These are phyloP conservation scores for Populus nigra DNA, from an alignment of 345 rosid species.

Conservation along the genomic window DNA sequence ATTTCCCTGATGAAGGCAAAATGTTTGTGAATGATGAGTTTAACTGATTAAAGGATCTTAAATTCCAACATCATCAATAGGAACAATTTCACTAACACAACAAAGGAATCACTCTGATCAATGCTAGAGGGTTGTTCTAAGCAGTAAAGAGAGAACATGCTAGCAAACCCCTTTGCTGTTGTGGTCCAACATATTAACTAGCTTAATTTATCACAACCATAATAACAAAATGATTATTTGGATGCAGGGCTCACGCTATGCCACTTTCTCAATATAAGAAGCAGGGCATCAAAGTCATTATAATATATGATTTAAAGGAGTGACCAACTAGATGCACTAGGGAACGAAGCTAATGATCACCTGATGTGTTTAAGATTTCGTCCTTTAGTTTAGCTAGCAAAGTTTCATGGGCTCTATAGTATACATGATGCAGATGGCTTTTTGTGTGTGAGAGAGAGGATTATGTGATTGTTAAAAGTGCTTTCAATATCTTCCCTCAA, in stretches of 20 bases:
- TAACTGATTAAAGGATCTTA: not conserved
- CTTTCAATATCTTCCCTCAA: not conserved
- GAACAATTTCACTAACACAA: not conserved
- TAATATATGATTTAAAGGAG: not conserved
- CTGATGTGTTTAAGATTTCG: not conserved
- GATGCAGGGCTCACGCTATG: too few species aligned
- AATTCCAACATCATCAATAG: not conserved
- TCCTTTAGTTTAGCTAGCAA: not conserved
- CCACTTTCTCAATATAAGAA: too few species aligned
- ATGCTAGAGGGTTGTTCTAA: not conserved
- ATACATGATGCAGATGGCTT: not conserved
- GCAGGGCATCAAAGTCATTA: too few species aligned
- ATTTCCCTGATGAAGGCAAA: conserved; percentile 46
- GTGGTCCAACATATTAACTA: not conserved
- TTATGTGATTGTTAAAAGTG: not conserved
- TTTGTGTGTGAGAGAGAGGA: not conserved
- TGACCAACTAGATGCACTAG: not conserved
- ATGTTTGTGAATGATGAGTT: not conserved
- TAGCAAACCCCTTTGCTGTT: not conserved
- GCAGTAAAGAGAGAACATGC: not conserved
- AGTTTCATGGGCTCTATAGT: not conserved
- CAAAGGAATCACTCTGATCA: not conserved
- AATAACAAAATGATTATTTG: too few species aligned
- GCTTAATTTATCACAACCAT: not conserved
- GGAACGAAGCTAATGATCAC: not conserved